A percentile compares a stretch with the other conserved stretches of the same genome.
phyloP scores from a whole-genome alignment of 805 yeast species.

The Candida anglica region DNA sequence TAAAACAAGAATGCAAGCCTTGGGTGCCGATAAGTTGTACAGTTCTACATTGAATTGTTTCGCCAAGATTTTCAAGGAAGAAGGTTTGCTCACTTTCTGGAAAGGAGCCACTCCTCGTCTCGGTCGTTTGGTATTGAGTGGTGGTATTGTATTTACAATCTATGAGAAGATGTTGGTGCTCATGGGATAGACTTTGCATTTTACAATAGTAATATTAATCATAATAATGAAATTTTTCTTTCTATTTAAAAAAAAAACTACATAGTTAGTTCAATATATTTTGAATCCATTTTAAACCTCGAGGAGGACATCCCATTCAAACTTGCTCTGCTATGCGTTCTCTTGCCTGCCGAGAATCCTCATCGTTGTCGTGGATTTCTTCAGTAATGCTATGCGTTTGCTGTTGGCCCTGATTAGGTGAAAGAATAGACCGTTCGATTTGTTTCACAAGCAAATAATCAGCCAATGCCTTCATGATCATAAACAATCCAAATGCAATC shows the following conservation, averaged over 20 bases:
- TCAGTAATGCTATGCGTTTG: too few relatives aligned
- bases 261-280: too few relatives aligned
- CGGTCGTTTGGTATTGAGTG: constrained; percentile 87
- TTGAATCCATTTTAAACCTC: too few relatives aligned
- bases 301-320: too few relatives aligned
- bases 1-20: constrained; percentile 94
- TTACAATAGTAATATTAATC: constrained; percentile 1
- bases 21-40: constrained; percentile 71
- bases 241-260: not conserved
- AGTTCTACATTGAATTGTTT: constrained; percentile 80
- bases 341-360: too few relatives aligned
- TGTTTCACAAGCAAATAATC: constrained; percentile 75
- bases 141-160: constrained; percentile 95
- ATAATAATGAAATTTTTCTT: not conserved
- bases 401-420: too few relatives aligned
- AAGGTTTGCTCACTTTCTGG: constrained; percentile 92
- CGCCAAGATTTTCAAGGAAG: constrained; percentile 71
- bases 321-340: too few relatives aligned
- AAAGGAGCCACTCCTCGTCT: constrained; percentile 97
- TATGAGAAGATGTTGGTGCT: constrained; percentile 82
- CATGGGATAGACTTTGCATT: constrained; percentile 28
- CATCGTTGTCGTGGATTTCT: constrained; percentile 5
- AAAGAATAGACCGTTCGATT: constrained; percentile 62
- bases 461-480: constrained; percentile 61
- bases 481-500: constrained; percentile 63